Base-by-base conservation (phyloP, 2,329 filamentous ascomycete species). In the Fusarium sarcochroum region DNA sequence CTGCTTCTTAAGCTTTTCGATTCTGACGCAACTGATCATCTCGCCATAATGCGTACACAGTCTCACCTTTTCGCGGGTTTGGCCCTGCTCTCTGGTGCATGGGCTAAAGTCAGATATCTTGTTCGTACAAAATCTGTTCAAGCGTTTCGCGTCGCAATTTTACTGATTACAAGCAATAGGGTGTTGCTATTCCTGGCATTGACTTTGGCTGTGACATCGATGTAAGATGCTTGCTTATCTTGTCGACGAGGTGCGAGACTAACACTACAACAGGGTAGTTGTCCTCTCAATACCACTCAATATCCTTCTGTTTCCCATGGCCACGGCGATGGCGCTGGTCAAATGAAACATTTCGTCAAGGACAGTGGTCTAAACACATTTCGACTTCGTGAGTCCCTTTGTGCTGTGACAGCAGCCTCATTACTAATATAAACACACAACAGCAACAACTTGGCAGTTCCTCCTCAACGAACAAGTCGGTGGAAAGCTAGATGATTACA, bases 321-420 rank as follows among this genome's bases (percentile, higher is more conserved):
- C 9, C 77, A 77, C 18, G 77, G 74, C 66, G 75, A 77, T 47
- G 85, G 83, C 13, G 76, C 78, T 5, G 82, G 76, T 0, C 86
- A 89, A 70, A 89, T 89, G 84, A 79, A 84, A 41, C 86, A 89
- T 69, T 89, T 89, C 69, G 80, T 83, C 44, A 77, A 81, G 14
- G 79, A 86, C 56, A 79, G 83, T 63, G 79, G 79, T 55, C 80
- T 89, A 51, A 89, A 89, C 71, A 81, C 85, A 35, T 89, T 88
- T 76, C 78, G 82, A 20, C 79, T 90, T 10, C 86, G 77, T 77
- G 62, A 76, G 79, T 68, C 13, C 18, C 6, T 9, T 23, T n/a
- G 23, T 6, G 40, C 9, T n/a, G 17, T 18, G 11, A 7, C 20
- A 6, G 13, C 17, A 9, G 14, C 35, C 15, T 6, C 30, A 17